These are phyloP conservation scores for Lactifluus rugatus DNA, from an alignment of 768 basidiomycete species.

Conservation along the genomic window DNA sequence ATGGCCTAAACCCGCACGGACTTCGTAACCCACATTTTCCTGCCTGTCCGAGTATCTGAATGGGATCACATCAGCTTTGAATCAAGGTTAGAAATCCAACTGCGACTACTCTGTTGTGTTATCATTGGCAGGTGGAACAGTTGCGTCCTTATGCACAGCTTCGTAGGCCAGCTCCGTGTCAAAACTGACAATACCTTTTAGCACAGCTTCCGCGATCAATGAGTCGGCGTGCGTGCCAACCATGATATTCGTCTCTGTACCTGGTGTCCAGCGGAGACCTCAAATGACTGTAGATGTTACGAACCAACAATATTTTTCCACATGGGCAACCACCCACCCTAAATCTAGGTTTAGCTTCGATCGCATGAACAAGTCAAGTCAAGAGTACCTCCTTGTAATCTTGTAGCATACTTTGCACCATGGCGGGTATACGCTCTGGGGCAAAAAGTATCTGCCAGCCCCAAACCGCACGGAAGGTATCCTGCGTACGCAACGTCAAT, in stretches of 20 bases:
- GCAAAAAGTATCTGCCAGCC: constrained; percentile 69
- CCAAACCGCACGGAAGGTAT: constrained; percentile 72
- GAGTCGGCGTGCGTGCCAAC: constrained; percentile 77
- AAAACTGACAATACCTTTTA: constrained; percentile 56
- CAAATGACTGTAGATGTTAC: background rate
- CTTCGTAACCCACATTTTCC: constrained; percentile 75
- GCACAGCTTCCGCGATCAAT: constrained; percentile 58
- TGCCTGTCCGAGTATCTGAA: constrained; percentile 60
- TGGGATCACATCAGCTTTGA: background rate
- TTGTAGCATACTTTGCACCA: constrained; percentile 72
- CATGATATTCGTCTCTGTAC: constrained; percentile 74
- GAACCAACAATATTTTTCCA: background rate
- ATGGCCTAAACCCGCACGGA: constrained; percentile 65
- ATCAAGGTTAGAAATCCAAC: background rate
- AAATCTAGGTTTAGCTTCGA: background rate
- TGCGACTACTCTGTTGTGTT: constrained; percentile 36
- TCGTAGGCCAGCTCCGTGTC: constrained; percentile 58
- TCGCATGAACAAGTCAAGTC: background rate
- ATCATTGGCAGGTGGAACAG: constrained; percentile 51
- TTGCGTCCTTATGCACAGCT: constrained; percentile 67
- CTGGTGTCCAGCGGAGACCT: background rate
- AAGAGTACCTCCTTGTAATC: constrained; percentile 55
- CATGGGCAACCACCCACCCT: background rate
- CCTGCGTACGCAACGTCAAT: constrained; percentile 31
- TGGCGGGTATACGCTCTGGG: constrained; percentile 65